These are phyloP conservation scores for Daldinia concentrica DNA, from an alignment of 495 filamentous ascomycete species.

Conservation along the genomic window DNA sequence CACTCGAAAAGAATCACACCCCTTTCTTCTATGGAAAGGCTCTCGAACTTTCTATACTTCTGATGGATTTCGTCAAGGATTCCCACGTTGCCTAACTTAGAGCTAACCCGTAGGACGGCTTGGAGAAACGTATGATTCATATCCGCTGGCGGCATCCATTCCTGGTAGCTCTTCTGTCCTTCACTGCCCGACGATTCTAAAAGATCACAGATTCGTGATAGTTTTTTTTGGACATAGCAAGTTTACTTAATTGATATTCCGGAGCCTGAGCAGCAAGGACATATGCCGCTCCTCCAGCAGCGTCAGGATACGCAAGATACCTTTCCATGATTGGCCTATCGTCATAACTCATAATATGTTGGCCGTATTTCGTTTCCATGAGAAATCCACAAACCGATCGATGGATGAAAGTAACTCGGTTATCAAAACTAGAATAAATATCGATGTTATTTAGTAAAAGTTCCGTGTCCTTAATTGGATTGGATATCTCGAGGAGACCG, in stretches of 20 bases:
- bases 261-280: neutral
- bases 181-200: neutral
- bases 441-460: too few relatives aligned
- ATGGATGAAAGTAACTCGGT: neutral
- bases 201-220: neutral
- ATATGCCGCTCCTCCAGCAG: neutral
- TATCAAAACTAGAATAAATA: neutral
- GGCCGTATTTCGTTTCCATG: neutral
- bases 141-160: neutral
- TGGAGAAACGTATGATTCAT: neutral
- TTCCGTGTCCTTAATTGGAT: too few relatives aligned
- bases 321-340: neutral
- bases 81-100: neutral
- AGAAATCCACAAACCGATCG: neutral
- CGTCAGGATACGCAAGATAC: neutral
- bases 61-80: neutral
- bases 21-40: neutral
- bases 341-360: neutral
- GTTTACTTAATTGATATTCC: neutral
- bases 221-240: neutral
- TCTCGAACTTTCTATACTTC: neutral
- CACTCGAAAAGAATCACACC: neutral
- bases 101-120: neutral
- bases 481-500: neutral
- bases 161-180: neutral